Conservation (phyloP, 2,329 filamentous ascomycete genomes). For the Colletotrichum tanaceti region DNA sequence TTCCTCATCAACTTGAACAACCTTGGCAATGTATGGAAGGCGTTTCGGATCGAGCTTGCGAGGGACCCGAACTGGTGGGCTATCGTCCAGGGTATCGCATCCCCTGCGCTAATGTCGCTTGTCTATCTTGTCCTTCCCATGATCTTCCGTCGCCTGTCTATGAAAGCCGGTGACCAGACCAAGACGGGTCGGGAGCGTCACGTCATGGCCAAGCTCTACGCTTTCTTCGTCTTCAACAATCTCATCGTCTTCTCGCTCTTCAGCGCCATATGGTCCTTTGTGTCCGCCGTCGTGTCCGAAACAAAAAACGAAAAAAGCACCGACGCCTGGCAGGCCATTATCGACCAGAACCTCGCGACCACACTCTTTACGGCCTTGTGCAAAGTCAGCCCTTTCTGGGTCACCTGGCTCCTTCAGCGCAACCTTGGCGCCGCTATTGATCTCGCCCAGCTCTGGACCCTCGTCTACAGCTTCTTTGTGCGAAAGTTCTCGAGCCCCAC, state of each 20-base stretch:
- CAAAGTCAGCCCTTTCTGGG: constrained; percentile 89
- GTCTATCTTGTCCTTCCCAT: constrained; percentile 90
- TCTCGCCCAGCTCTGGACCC: constrained; percentile 85
- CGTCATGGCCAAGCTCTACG: constrained; percentile 89
- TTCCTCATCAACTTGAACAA: constrained; percentile 90
- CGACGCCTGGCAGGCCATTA: constrained; percentile 76
- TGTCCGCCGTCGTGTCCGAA: constrained; percentile 71
- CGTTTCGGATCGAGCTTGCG: constrained; percentile 74
- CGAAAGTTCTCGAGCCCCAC: constrained; percentile 89
- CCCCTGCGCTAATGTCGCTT: constrained; percentile 86
- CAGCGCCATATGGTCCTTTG: constrained; percentile 81
- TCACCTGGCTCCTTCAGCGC: constrained; percentile 91
- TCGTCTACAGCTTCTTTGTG: constrained; percentile 86
- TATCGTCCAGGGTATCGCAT: constrained; percentile 89
- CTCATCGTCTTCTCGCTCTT: constrained; percentile 94
- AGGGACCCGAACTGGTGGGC: constrained; percentile 78
- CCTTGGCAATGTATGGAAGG: constrained; percentile 81
- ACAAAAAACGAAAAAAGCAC: constrained; percentile 62
- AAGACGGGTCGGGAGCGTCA: constrained; percentile 94
- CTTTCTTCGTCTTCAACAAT: constrained; percentile 98
- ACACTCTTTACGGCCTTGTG: constrained; percentile 81
- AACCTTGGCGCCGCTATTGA: constrained; percentile 95
- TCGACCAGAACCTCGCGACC: constrained; percentile 70
- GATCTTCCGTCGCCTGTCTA: constrained; percentile 88
- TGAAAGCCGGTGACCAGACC: constrained; percentile 85